phyloP scores from a whole-genome alignment of 148 eudicot species.

The Polygonum maritimum region DNA sequence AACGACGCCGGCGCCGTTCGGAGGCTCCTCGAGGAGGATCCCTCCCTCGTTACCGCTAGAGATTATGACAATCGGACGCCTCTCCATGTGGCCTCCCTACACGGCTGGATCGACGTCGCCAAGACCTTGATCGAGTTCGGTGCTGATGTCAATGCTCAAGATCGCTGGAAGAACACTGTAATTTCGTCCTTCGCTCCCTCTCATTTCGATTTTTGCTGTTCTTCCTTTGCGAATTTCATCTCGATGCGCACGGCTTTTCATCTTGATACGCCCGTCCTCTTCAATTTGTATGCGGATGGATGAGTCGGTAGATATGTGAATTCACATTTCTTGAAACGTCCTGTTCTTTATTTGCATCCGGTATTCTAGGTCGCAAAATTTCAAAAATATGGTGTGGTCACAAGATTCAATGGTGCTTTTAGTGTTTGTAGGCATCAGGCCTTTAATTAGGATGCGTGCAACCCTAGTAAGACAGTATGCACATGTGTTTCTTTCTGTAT shows the following conservation, averaged over 20 bases:
- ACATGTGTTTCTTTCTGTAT: neutral
- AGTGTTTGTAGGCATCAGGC: neutral
- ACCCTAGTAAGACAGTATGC: neutral
- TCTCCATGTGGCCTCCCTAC: slow-evolving; percentile 82
- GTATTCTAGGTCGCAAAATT: neutral
- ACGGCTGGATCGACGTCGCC: slow-evolving; percentile 87
- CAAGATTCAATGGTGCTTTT: neutral
- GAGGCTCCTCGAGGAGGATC: slow-evolving; percentile 83
- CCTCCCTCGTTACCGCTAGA: slow-evolving; percentile 53
- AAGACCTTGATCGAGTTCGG: slow-evolving; percentile 58
- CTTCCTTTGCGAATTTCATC: neutral
- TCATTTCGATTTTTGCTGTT: neutral
- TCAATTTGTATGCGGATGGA: neutral
- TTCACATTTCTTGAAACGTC: neutral
- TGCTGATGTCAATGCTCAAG: slow-evolving; percentile 88
- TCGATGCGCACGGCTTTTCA: neutral
- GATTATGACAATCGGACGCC: slow-evolving; percentile 92
- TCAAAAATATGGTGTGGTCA: neutral
- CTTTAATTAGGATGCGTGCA: neutral
- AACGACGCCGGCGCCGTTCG: slow-evolving; percentile 64
- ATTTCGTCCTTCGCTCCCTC: neutral
- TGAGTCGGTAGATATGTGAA: no score
- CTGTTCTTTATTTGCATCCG: neutral
- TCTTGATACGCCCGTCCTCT: neutral
- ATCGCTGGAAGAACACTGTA: slow-evolving; percentile 98